Percentiles rank a stretch among this genome's conserved stretches.
Evolutionary conservation across 1,284 basidiomycete species (phyloP).

Genomic region (Kalmanozyma brasiliensis): DNA sequence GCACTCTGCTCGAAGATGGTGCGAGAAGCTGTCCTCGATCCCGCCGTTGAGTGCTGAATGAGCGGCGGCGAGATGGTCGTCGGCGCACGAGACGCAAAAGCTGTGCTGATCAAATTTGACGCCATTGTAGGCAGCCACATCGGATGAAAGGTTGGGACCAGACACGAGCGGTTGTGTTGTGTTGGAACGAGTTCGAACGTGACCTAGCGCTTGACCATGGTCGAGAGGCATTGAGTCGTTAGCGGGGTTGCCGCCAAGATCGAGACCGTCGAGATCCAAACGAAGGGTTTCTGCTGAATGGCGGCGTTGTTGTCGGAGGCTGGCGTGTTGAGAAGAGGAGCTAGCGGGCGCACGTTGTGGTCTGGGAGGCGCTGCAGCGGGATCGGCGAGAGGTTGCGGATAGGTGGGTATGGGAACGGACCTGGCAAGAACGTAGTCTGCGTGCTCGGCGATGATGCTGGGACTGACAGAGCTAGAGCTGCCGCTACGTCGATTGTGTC

Average conservation of each 20-base stretch:
- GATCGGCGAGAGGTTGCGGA: not conserved
- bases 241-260: conserved; percentile 43
- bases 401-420: not conserved
- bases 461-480: conserved; percentile 13
- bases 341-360: not conserved
- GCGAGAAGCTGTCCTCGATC: conserved; percentile 56
- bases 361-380: not conserved
- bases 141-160: not conserved
- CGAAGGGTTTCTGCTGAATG: conserved; percentile 42
- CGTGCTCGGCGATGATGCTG: not conserved
- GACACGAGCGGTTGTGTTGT: conserved; percentile 2
- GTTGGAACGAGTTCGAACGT: conserved; percentile 35
- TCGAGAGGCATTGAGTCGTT: conserved; percentile 2
- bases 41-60: conserved; percentile 8
- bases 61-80: not conserved
- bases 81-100: conserved; percentile 9
- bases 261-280: conserved; percentile 57
- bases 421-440: not conserved
- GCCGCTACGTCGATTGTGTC: not conserved
- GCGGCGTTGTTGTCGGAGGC: conserved; percentile 14
- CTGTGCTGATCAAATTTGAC: conserved; percentile 5
- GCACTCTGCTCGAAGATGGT: conserved; percentile 57
- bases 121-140: conserved; percentile 4
- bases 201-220: not conserved
- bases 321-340: conserved; percentile 1